Evolutionary conservation across 345 rosid genomes (phyloP).

Genomic region (Syzygium aromaticum): DNA sequence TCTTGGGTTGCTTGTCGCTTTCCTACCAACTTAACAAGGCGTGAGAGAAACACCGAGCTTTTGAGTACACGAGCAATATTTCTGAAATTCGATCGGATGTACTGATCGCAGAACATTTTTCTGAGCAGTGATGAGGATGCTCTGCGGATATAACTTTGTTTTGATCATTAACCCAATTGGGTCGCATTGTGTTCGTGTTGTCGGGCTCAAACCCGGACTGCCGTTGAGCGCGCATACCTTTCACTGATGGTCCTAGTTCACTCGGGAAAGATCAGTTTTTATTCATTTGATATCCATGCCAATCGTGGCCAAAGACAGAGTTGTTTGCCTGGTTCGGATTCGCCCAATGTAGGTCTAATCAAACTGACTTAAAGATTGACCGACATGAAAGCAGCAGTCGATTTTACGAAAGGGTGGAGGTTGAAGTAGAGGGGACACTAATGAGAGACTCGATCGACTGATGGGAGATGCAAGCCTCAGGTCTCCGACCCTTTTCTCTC

Average conservation of each 20-base stretch:
- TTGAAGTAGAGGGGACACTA: too few relatives aligned
- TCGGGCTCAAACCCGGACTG: background rate
- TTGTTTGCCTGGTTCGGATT: background rate
- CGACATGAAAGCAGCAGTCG: background rate
- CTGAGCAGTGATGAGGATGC: background rate
- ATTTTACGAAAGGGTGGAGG: too few relatives aligned
- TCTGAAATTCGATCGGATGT: rapidly evolving
- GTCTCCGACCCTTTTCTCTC: too few relatives aligned
- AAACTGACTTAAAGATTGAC: background rate
- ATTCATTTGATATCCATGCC: too few relatives aligned
- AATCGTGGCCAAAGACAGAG: too few relatives aligned
- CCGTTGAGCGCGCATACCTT: background rate
- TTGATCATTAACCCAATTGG: background rate
- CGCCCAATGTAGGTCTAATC: background rate
- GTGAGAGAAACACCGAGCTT: background rate
- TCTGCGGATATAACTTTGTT: background rate
- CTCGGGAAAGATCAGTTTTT: too few relatives aligned
- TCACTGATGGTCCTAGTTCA: background rate
- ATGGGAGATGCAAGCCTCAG: background rate
- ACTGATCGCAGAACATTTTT: background rate
- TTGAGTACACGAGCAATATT: background rate
- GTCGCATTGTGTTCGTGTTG: background rate
- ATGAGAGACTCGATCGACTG: background rate
- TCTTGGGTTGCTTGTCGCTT: background rate
- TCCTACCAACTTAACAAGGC: background rate